Base-by-base conservation (phyloP, 768 basidiomycete species). In the Lactarius sp. region DNA sequence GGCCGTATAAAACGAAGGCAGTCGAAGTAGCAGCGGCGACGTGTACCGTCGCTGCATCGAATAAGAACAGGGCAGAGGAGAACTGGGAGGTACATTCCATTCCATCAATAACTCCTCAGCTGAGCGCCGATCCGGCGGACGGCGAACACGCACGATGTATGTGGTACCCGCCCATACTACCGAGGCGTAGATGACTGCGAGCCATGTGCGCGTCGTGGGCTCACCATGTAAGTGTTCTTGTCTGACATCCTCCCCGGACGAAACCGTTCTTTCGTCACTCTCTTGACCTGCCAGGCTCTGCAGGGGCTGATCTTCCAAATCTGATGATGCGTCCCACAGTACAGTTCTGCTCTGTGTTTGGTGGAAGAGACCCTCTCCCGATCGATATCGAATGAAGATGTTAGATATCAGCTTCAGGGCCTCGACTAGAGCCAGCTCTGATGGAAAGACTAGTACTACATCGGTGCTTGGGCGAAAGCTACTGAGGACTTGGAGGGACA, bases 381-480 rank as follows among this genome's bases (percentile, higher is more conserved):
- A 55, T 39, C 47, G 41, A 53, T 62, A 56, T 46, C 36, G 56
- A 13, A 53, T 39, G 60, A 59, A 9, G 34, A 56, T 5, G 37
- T 57, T 62, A 47, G 31, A 47, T 6, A 49, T 49, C 6, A 68
- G 54, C 47, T 68, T 68, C 46, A 68, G 54, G 33, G 57, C 56
- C 53, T 68, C 66, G n/a, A 68, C 16, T 20, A 62, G 10, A 36
- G 60, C 64, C 14, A 66, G 52, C 22, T 66, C 66, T 2, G 18
- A 41, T 4, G 66, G 16, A 4, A 57, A 66, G 34, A 37, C 2
- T 1, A 55, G n/a, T 20, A 53, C 12, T 12, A n/a, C 52, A 53
- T 58, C 39, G 10, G 18, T 36, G 27, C 51, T 12, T 20, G 13
- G 9, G 31, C 39, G 36, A 33, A 27, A 10, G 44, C 37, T 36